These are phyloP conservation scores for Penicillium dipodomyicola DNA, from an alignment of 495 filamentous ascomycete genomes.

Conservation along the genomic window DNA sequence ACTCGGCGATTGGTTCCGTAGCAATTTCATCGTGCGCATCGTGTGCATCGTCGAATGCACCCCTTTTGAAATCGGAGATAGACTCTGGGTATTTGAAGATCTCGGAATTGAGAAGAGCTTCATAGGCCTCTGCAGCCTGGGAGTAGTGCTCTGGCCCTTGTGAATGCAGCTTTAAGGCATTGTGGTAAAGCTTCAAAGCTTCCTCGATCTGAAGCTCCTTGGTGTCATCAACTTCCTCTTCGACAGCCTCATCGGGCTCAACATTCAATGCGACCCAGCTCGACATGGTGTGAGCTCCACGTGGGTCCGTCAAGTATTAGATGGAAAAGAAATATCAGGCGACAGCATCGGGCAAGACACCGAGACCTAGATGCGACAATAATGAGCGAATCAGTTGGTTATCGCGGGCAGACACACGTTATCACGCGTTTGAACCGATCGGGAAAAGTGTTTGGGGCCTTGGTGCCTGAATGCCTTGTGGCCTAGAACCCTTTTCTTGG, in stretches of 20 bases:
- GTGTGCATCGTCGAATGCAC: slow-evolving; percentile 59
- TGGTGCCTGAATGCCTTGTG: slow-evolving; percentile 26
- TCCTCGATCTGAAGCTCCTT: slow-evolving; percentile 97
- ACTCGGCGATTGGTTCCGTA: slow-evolving; percentile 41
- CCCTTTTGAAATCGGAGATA: slow-evolving; percentile 69
- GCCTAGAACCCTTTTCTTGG: slow-evolving; percentile 25
- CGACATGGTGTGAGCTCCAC: slow-evolving; percentile 37
- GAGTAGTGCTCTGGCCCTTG: slow-evolving; percentile 74
- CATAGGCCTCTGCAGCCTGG: slow-evolving; percentile 80
- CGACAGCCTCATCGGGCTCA: slow-evolving; percentile 83
- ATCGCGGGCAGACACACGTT: slow-evolving; percentile 22
- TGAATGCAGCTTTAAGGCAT: slow-evolving; percentile 85
- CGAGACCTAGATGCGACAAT: slow-evolving; percentile 1
- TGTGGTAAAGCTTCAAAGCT: slow-evolving; percentile 92
- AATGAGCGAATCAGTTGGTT: slow-evolving; percentile 5
- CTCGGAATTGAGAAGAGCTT: slow-evolving; percentile 81
- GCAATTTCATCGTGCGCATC: slow-evolving; percentile 50
- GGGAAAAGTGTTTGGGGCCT: slow-evolving; percentile 29
- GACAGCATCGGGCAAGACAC: slow-evolving; percentile 4
- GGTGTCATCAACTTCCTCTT: slow-evolving; percentile 91
- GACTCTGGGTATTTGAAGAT: slow-evolving; percentile 90
- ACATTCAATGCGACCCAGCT: slow-evolving; percentile 84
- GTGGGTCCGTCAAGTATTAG: neutral
- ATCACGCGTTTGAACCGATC: slow-evolving; percentile 38
- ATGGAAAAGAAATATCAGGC: slow-evolving; percentile 1